phyloP scores from a whole-genome alignment of 768 basidiomycete genomes.

The Boletus insuetus region DNA sequence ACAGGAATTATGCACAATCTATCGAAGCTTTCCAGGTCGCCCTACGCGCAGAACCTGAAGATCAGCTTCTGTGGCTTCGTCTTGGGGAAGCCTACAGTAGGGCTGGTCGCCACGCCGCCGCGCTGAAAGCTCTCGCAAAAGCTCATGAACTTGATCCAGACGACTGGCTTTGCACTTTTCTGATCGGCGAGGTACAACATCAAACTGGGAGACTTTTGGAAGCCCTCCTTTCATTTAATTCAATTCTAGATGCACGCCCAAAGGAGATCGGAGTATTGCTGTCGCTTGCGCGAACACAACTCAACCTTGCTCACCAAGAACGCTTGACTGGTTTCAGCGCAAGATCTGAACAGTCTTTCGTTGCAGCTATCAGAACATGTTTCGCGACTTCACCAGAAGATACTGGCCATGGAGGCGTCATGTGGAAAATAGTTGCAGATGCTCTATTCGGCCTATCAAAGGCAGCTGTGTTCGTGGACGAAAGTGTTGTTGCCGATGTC shows the following conservation, averaged over 20 bases:
- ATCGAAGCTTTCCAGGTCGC: constrained; percentile 87
- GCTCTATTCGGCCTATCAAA: constrained; percentile 64
- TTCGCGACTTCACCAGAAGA: constrained; percentile 47
- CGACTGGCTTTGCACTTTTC: constrained; percentile 82
- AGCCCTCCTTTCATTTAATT: constrained; percentile 66
- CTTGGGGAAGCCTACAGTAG: constrained; percentile 90
- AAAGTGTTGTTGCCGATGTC: constrained; percentile 34
- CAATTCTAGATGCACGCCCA: constrained; percentile 53
- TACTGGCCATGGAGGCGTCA: constrained; percentile 63
- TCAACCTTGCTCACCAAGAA: constrained; percentile 70
- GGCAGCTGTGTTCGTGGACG: constrained; percentile 48
- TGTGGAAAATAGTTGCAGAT: constrained; percentile 86
- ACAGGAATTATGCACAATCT: constrained; percentile 66
- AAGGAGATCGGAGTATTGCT: constrained; percentile 70
- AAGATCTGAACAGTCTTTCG: constrained; percentile 72
- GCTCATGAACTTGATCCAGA: constrained; percentile 70
- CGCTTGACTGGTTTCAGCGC: constrained; percentile 65
- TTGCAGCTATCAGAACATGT: constrained; percentile 53
- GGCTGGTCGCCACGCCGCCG: constrained; percentile 85
- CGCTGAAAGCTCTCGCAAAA: constrained; percentile 78
- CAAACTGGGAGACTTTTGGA: constrained; percentile 72
- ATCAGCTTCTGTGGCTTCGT: constrained; percentile 83
- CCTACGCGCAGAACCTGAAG: constrained; percentile 72
- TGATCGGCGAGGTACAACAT: constrained; percentile 81
- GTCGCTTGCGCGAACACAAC: constrained; percentile 66